Conservation (phyloP, 129 eudicot species). For the Saussurea involucrata region DNA sequence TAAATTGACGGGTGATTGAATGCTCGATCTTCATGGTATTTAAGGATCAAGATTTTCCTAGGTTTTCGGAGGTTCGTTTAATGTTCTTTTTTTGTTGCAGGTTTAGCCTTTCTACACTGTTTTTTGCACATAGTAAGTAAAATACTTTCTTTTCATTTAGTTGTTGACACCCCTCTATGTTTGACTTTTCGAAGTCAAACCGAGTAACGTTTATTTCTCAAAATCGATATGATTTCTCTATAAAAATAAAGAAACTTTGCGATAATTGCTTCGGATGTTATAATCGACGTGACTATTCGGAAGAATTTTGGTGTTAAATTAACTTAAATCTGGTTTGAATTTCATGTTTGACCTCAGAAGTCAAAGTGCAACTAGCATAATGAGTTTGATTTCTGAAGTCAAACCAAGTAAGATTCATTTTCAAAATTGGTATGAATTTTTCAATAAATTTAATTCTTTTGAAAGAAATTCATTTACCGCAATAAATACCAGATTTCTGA, state of each 20-base stretch:
- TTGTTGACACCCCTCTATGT: neutral
- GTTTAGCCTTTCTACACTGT: slow-evolving; percentile 93
- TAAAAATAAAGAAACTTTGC: neutral
- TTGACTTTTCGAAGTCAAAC: slow-evolving; percentile 3
- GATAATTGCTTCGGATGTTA: neutral
- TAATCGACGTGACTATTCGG: neutral
- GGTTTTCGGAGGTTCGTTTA: neutral
- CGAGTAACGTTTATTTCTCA: neutral
- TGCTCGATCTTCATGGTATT: no score
- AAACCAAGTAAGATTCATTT: neutral
- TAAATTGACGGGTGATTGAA: neutral
- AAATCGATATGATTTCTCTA: neutral
- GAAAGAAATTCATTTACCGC: neutral
- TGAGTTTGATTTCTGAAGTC: neutral
- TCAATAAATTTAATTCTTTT: neutral
- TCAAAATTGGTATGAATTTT: neutral
- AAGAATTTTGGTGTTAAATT: neutral
- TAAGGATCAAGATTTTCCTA: no score
- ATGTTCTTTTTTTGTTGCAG: slow-evolving; percentile 38
- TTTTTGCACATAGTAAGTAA: slow-evolving; percentile 85
- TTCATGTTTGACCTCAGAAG: slow-evolving; percentile 18
- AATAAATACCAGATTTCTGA: neutral
- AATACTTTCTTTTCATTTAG: slow-evolving; percentile 2
- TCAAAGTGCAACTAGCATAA: neutral
- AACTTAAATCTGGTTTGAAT: neutral